phyloP scores from a whole-genome alignment of 495 filamentous ascomycete genomes.

The Aspergillus cristatus region DNA sequence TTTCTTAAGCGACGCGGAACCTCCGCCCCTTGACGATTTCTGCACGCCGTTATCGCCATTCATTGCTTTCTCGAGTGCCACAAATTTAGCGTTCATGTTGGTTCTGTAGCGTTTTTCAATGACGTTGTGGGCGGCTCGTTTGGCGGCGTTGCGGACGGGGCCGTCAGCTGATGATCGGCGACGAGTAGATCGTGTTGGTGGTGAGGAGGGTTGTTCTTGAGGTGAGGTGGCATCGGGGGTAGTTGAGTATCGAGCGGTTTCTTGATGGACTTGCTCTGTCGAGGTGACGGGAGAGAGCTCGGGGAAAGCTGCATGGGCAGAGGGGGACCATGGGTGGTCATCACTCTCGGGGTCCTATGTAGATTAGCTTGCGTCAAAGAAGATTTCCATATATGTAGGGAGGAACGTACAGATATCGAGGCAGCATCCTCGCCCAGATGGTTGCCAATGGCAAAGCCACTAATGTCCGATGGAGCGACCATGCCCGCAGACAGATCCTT shows the following conservation, averaged over 20 bases:
- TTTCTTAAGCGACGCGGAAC: constrained; percentile 32
- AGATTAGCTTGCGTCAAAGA: constrained; percentile 3
- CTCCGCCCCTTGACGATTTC: constrained; percentile 18
- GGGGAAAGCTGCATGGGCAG: no score
- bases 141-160: constrained; percentile 29
- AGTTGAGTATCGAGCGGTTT: constrained; percentile 22
- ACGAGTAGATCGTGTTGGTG: constrained; percentile 12
- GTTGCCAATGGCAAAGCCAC: constrained; percentile 29
- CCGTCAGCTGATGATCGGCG: no score
- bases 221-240: constrained; percentile 19
- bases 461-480: constrained; percentile 25
- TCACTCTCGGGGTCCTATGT: constrained; percentile 33
- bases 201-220: constrained; percentile 10
- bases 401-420: constrained; percentile 24
- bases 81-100: constrained; percentile 46
- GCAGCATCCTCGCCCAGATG: constrained; percentile 22
- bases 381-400: not conserved
- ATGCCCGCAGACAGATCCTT: constrained; percentile 30
- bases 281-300: no score
- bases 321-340: constrained; percentile 31
- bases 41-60: constrained; percentile 12
- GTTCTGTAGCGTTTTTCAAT: constrained; percentile 46
- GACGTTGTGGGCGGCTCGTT: constrained; percentile 44
- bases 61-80: constrained; percentile 34
- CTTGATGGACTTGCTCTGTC: not conserved